Conservation (phyloP, 768 basidiomycete genomes). For the Xerocomus potaroensis region DNA sequence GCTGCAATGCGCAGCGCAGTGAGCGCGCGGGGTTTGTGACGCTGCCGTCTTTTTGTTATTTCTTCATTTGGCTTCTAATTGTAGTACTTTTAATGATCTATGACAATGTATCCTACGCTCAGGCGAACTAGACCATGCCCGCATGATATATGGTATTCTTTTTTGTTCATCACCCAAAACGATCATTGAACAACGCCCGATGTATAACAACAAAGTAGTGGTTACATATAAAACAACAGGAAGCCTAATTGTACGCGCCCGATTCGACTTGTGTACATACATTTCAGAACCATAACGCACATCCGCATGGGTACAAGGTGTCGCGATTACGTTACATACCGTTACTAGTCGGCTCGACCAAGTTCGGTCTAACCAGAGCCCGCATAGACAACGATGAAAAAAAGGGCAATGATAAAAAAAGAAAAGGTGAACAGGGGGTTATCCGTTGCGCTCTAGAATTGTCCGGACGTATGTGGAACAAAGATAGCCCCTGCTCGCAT, state of each 20-base stretch:
- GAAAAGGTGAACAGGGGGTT: not conserved
- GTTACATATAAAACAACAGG: slow-evolving; percentile 16
- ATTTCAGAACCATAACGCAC: not conserved
- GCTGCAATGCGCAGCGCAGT: slow-evolving; percentile 51
- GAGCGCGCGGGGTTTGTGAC: not conserved
- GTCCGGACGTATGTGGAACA: not conserved
- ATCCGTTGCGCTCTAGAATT: not conserved
- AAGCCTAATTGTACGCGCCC: slow-evolving; percentile 11
- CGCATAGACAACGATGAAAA: slow-evolving; percentile 2
- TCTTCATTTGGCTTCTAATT: not conserved
- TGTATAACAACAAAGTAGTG: too few relatives aligned
- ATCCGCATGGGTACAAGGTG: slow-evolving; percentile 15
- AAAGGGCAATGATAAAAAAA: not conserved
- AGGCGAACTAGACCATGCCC: too few relatives aligned
- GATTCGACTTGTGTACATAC: slow-evolving; percentile 4
- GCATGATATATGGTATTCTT: too few relatives aligned
- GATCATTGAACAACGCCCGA: too few relatives aligned
- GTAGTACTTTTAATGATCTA: slow-evolving; percentile 7
- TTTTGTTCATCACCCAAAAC: too few relatives aligned
- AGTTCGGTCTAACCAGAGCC: slow-evolving; percentile 3
- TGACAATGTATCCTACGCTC: slow-evolving; percentile 10
- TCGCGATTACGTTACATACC: slow-evolving; percentile 22
- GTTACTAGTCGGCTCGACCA: slow-evolving; percentile 3
- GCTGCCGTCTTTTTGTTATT: not conserved
- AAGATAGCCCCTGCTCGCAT: not conserved